These are phyloP conservation scores for Anthracocystis panici-leucophaei DNA, from an alignment of 1,284 basidiomycete species.

Conservation along the genomic window DNA sequence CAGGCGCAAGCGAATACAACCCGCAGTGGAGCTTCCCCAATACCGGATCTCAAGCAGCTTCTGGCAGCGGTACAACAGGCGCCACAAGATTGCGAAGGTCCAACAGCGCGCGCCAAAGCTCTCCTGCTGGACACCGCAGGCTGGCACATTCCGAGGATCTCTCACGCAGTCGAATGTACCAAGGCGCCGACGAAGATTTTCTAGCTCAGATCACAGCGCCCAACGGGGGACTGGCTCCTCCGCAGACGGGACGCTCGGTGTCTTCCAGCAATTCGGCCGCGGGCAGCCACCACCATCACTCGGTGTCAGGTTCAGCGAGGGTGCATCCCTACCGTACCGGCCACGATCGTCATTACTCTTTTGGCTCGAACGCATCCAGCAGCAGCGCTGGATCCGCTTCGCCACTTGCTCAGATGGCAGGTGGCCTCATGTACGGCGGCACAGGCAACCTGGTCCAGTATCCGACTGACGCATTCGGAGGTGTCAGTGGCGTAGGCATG, in stretches of 20 bases:
- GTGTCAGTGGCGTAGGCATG: conserved; percentile 15
- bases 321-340: conserved; percentile 49
- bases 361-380: conserved; percentile 49
- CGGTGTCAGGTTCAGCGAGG: conserved; percentile 30
- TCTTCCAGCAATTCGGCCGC: conserved; percentile 27
- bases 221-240: conserved; percentile 60
- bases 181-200: conserved; percentile 51
- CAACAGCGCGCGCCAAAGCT: conserved; percentile 32
- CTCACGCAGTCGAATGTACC: conserved; percentile 44
- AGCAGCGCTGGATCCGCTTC: conserved; percentile 46
- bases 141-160: conserved; percentile 59
- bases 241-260: conserved; percentile 36
- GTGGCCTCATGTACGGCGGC: conserved; percentile 27
- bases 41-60: conserved; percentile 8
- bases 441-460: conserved; percentile 42
- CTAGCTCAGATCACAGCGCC: conserved; percentile 58
- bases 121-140: conserved; percentile 45
- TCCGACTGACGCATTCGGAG: conserved; percentile 21
- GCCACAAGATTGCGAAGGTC: conserved; percentile 29
- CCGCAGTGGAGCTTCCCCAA: conserved; percentile 44
- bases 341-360: conserved; percentile 55
- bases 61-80: conserved; percentile 4
- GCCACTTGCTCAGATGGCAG: conserved; percentile 29
- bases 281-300: conserved; percentile 20
- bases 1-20: conserved; percentile 37